A percentile compares a stretch with the other conserved stretches of the same genome.
phyloP scores from a whole-genome alignment of 345 rosid species.

The Populus alba region DNA sequence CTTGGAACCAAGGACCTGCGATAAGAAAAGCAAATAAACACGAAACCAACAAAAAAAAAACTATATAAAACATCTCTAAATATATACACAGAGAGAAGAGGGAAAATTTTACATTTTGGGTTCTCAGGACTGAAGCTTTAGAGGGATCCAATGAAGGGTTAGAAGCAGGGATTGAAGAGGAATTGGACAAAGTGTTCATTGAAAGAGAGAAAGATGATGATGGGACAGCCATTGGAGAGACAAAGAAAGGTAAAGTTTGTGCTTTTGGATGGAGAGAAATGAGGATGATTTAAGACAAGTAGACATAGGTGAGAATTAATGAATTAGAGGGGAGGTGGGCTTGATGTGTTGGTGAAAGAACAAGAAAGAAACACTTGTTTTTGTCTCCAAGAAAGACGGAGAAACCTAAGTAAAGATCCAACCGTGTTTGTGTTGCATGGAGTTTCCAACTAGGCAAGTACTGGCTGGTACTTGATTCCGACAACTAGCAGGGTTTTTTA shows the following conservation, averaged over 20 bases:
- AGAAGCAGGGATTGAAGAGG: background rate
- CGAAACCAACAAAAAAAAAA: background rate
- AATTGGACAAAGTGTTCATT: background rate
- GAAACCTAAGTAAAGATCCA: slow-evolving; percentile 1
- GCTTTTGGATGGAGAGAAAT: background rate
- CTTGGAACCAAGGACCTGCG: slow-evolving; percentile 36
- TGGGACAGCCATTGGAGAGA: slow-evolving; percentile 7
- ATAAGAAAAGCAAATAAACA: slow-evolving; percentile 9
- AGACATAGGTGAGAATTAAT: background rate
- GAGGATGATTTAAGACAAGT: background rate
- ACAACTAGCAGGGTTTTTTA: too few species aligned
- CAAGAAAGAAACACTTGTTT: background rate
- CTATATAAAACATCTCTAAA: background rate
- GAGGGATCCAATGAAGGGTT: background rate
- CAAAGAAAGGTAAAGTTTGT: background rate
- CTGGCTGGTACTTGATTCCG: background rate
- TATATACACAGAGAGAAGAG: background rate
- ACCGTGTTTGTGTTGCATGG: background rate
- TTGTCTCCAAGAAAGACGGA: slow-evolving; percentile 21
- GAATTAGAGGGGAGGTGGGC: background rate
- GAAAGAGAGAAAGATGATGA: slow-evolving; percentile 3
- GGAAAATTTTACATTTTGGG: slow-evolving; percentile 1
- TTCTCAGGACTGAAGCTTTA: background rate
- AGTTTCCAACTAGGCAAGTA: slow-evolving; percentile 6
- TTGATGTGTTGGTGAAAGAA: background rate